phyloP scores from a whole-genome alignment of 2,329 filamentous ascomycete species.

The Corynespora cassiicola region DNA sequence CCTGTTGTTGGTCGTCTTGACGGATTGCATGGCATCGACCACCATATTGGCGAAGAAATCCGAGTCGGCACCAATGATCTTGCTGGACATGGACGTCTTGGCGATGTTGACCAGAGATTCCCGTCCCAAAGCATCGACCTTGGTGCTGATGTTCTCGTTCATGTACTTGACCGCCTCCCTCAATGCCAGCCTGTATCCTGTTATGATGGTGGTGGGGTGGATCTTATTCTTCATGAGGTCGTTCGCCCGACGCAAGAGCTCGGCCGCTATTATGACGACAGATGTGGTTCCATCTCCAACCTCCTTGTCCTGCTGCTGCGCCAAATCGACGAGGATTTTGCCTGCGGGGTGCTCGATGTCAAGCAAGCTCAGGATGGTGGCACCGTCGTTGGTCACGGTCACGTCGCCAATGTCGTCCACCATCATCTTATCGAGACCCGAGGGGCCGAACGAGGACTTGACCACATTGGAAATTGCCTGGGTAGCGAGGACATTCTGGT shows the following conservation, averaged over 20 bases:
- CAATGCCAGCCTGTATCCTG: slow-evolving; percentile 92
- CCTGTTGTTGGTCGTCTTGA: slow-evolving; percentile 91
- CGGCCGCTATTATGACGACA: slow-evolving; percentile 94
- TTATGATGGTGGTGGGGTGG: slow-evolving; percentile 99
- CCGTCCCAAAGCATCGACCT: slow-evolving; percentile 88
- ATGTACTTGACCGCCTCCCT: slow-evolving; percentile 98
- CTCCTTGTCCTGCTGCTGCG: slow-evolving; percentile 98
- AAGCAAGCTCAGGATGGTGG: slow-evolving; percentile 91
- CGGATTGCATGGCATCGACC: slow-evolving; percentile 92
- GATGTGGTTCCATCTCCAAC: slow-evolving; percentile 98
- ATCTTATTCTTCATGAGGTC: slow-evolving; percentile 99
- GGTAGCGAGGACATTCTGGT: slow-evolving; percentile 96
- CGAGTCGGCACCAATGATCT: slow-evolving; percentile 94
- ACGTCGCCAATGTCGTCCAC: slow-evolving; percentile 99
- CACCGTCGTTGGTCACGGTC: slow-evolving; percentile 98
- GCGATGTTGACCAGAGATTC: slow-evolving; percentile 94
- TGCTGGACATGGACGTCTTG: slow-evolving; percentile 99
- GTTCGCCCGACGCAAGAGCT: slow-evolving; percentile 91
- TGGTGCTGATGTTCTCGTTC: slow-evolving; percentile 96
- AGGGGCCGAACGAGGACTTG: slow-evolving; percentile 97
- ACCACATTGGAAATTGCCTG: slow-evolving; percentile 98
- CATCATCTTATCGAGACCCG: slow-evolving; percentile 99
- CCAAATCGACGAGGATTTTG: slow-evolving; percentile 97
- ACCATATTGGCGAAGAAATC: slow-evolving; percentile 98
- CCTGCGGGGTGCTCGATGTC: slow-evolving; percentile 98